A percentile compares a stretch with the other conserved stretches of the same genome.
phyloP scores from a whole-genome alignment of 345 rosid genomes.

The Salix purpurea region DNA sequence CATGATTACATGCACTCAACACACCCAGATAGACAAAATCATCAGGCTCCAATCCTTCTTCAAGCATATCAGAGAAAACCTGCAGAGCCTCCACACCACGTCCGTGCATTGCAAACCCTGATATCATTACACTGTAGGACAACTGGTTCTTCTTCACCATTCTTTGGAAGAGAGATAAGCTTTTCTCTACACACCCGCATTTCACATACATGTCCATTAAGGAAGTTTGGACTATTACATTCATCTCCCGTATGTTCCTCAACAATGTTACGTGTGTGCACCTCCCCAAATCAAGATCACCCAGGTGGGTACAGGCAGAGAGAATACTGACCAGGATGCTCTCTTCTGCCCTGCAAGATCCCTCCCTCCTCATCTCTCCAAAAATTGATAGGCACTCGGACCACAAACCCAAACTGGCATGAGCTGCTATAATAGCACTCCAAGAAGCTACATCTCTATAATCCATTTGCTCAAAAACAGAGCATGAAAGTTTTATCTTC shows the following conservation, averaged over 20 bases:
- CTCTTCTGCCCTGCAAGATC: conserved; percentile 35
- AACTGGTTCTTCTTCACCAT: conserved; percentile 27
- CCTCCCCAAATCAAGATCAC: conserved; percentile 38
- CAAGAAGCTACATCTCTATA: conserved; percentile 37
- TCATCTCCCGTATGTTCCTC: conserved; percentile 43
- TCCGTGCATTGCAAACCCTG: conserved; percentile 43
- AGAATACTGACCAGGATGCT: conserved; percentile 32
- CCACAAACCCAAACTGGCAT: conserved; percentile 35
- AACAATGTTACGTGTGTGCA: conserved; percentile 36
- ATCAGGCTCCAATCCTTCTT: conserved; percentile 33
- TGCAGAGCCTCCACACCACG: conserved; percentile 28
- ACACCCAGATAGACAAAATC: conserved; percentile 37
- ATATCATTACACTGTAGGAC: conserved; percentile 33
- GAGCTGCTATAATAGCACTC: conserved; percentile 43
- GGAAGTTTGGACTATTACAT: conserved; percentile 40
- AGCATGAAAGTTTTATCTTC: conserved; percentile 20
- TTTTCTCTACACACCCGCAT: conserved; percentile 44
- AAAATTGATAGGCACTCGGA: conserved; percentile 30
- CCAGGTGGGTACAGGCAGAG: conserved; percentile 33
- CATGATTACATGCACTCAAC: conserved; percentile 38
- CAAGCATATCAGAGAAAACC: conserved; percentile 34
- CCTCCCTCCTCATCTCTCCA: conserved; percentile 22
- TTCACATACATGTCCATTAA: conserved; percentile 47
- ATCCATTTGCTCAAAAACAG: conserved; percentile 28
- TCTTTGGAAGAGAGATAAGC: conserved; percentile 22